Evolutionary conservation across 2,329 filamentous ascomycete genomes (phyloP).

Genomic region (Tolypocladium amazonense): DNA sequence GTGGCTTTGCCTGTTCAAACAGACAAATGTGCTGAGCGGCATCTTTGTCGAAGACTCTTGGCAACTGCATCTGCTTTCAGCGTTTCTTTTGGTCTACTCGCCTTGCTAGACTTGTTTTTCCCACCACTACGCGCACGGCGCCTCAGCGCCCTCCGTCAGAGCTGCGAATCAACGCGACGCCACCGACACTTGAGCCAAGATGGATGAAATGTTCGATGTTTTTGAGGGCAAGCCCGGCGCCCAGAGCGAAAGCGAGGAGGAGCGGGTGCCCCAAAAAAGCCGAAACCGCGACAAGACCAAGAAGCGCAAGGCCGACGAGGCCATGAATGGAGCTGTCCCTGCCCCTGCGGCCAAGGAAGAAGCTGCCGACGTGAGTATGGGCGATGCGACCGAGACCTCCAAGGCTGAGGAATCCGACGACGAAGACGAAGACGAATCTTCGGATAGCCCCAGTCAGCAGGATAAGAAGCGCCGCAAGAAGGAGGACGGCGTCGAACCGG

Average conservation of each 20-base stretch:
- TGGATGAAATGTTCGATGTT: constrained; percentile 76
- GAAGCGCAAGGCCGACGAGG: constrained; percentile 78
- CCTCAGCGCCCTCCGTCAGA: neutral
- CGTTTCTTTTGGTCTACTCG: neutral
- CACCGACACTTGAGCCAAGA: constrained; percentile 19
- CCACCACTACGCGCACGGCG: neutral
- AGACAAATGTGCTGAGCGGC: neutral
- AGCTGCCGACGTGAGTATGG: constrained; percentile 20
- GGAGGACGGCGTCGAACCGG: constrained; percentile 55
- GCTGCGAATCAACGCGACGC: neutral
- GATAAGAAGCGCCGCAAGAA: constrained; percentile 55
- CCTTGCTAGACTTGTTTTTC: neutral
- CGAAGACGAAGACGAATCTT: constrained; percentile 18
- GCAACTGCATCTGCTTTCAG: neutral
- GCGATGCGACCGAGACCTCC: constrained; percentile 31
- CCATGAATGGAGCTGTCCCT: constrained; percentile 45
- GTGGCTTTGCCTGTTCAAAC: neutral
- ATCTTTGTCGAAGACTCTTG: neutral
- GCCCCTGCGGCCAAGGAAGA: constrained; percentile 5
- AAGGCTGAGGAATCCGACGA: constrained; percentile 20
- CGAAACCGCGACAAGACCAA: constrained; percentile 56
- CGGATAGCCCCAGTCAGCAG: constrained; percentile 37
- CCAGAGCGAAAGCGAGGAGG: constrained; percentile 30
- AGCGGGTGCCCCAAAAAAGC: constrained; percentile 33
- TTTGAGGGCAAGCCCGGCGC: constrained; percentile 53